Conservation (phyloP, 768 basidiomycete species). For the Amylocystis lapponica region DNA sequence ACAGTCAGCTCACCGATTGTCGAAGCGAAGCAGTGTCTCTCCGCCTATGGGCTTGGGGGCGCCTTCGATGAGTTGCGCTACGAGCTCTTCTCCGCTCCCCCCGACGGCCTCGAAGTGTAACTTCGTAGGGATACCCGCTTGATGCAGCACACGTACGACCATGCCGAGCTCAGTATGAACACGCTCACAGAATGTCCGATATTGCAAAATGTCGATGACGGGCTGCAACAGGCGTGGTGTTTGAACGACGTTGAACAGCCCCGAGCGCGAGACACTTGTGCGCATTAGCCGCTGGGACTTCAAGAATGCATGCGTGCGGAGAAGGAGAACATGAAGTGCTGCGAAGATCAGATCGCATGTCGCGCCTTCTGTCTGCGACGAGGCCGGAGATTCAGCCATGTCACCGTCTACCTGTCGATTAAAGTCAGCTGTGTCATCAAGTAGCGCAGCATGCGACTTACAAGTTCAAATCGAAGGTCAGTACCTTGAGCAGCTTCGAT, state of each 20-base stretch:
- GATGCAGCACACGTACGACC: slow-evolving; percentile 41
- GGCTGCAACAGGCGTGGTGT: slow-evolving; percentile 61
- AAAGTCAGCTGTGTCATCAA: background rate
- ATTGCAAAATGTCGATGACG: slow-evolving; percentile 75
- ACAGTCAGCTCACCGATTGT: slow-evolving; percentile 44
- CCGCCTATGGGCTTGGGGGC: slow-evolving; percentile 49
- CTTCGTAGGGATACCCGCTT: slow-evolving; percentile 48
- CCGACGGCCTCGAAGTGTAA: slow-evolving; percentile 61
- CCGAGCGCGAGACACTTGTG: slow-evolving; percentile 20
- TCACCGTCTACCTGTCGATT: slow-evolving; percentile 24
- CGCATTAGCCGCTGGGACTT: slow-evolving; percentile 37
- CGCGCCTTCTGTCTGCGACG: background rate
- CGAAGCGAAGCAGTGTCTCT: slow-evolving; percentile 68
- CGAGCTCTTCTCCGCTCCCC: slow-evolving; percentile 57
- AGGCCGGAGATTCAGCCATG: background rate
- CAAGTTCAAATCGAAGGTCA: slow-evolving; percentile 70
- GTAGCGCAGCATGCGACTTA: slow-evolving; percentile 27
- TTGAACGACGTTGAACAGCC: slow-evolving; percentile 10
- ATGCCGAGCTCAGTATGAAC: slow-evolving; percentile 53
- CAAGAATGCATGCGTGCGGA: slow-evolving; percentile 49
- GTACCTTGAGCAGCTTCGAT: slow-evolving; percentile 71
- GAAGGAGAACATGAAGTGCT: slow-evolving; percentile 55
- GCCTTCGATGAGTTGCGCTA: slow-evolving; percentile 41
- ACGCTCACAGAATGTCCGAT: slow-evolving; percentile 64
- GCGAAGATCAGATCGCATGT: slow-evolving; percentile 68